Conservation (phyloP, 176 grass and related monocot genomes). For the Oryza officinalis region DNA sequence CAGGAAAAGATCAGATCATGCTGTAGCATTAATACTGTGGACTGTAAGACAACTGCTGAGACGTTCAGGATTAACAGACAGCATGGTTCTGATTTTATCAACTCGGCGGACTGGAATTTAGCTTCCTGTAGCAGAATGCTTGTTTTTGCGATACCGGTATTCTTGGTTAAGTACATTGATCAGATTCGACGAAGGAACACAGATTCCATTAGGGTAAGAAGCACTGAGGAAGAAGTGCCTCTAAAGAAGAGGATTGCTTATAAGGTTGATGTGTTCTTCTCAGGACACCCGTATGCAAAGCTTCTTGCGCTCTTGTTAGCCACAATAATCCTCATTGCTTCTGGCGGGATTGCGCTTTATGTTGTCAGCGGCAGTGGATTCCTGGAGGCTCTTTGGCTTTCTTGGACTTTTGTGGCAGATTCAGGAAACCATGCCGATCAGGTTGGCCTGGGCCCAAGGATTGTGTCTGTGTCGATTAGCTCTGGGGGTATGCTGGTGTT, state of each 20-base stretch:
- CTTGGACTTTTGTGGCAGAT: slow-evolving; percentile 99
- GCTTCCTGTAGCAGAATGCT: slow-evolving; percentile 47
- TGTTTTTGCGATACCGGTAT: slow-evolving; percentile 48
- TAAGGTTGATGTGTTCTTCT: slow-evolving; percentile 92
- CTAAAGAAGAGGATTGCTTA: slow-evolving; percentile 95
- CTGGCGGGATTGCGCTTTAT: slow-evolving; percentile 75
- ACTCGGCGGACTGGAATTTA: slow-evolving; percentile 41
- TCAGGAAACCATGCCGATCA: slow-evolving; percentile 97
- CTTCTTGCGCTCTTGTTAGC: slow-evolving; percentile 83
- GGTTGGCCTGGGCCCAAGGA: slow-evolving; percentile 75
- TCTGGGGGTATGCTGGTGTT: slow-evolving; percentile 97
- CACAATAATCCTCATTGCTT: slow-evolving; percentile 80
- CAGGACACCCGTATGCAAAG: slow-evolving; percentile 88
- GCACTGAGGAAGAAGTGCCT: slow-evolving; percentile 68
- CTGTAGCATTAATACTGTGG: slow-evolving; percentile 10
- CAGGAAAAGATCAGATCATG: slow-evolving; percentile 73
- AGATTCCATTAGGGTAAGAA: slow-evolving; percentile 18
- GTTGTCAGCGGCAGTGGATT: slow-evolving; percentile 68
- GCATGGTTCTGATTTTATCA: slow-evolving; percentile 28
- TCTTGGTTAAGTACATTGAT: slow-evolving; percentile 68
- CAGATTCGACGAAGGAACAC: slow-evolving; percentile 42
- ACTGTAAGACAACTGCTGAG: slow-evolving; percentile 21
- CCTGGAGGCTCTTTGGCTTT: slow-evolving; percentile 93
- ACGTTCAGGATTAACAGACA: slow-evolving; percentile 30
- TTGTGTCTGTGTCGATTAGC: slow-evolving; percentile 89